Base-by-base conservation (phyloP, 2,329 filamentous ascomycete species). In the Trematosphaeria pertusa region DNA sequence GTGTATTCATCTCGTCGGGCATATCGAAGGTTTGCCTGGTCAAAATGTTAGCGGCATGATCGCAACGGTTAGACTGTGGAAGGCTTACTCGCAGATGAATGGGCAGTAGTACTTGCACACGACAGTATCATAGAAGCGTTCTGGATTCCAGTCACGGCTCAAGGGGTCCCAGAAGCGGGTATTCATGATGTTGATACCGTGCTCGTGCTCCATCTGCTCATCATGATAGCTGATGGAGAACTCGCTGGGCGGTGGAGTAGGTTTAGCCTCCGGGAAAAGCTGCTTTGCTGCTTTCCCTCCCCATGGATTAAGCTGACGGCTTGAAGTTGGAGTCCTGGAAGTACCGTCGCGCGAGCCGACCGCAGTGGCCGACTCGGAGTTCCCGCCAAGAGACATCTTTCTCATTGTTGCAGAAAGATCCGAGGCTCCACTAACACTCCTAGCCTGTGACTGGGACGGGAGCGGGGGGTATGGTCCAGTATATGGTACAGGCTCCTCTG, bases 61-160 rank as follows among this genome's bases (percentile, higher is more conserved):
- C n/a, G n/a, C n/a, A n/a, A n/a, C n/a, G n/a, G n/a, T n/a, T n/a
- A n/a, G n/a, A n/a, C n/a, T n/a, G n/a, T n/a, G n/a, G 19, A n/a
- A 6, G 5, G 59, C 65, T 73, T 72, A 82, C 76, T 71, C 68
- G 76, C 85, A 87, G 3, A 64, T 56, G 44, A 80, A 76, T 0
- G 84, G 84, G 43, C 85, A 87, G 43, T 67, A 72, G 69, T 76
- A 87, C 37, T 70, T 73, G 35, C 70, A 62, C 1, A 73, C 69
- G 21, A 75, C 64, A 0, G 65, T 41, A 31, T 78, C 70, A 44
- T 63, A 76, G 70, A 84, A 86, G 5, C 70, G 67, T 1, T 73
- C 66, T 1, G 74, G 65, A 32, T 79, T 74, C 66, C 81, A 86
- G 8, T 73, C 67, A 0, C 65, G 65, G 38, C 76, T 72, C 3